A percentile compares a stretch with the other conserved stretches of the same genome.
These are phyloP conservation scores for Yamadazyma endophytica DNA, from an alignment of 805 yeast genomes.

Conservation along the genomic window DNA sequence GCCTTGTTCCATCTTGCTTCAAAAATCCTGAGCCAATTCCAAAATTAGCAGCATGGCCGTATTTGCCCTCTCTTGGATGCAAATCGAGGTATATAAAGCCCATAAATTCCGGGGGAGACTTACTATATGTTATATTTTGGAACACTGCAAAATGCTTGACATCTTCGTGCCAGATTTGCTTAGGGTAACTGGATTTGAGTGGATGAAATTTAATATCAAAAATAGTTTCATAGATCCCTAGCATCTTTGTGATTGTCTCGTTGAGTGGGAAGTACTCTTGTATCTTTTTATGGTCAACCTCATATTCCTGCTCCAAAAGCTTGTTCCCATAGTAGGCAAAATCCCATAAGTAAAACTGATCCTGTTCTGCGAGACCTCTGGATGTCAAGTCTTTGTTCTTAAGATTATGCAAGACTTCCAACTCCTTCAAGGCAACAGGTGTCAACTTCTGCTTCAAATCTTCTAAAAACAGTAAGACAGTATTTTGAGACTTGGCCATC, in stretches of 20 bases:
- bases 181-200: slow-evolving; percentile 33
- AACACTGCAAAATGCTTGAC: slow-evolving; percentile 72
- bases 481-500: slow-evolving; percentile 70
- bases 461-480: slow-evolving; percentile 56
- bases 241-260: slow-evolving; percentile 63
- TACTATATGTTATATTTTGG: slow-evolving; percentile 45
- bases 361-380: slow-evolving; percentile 40
- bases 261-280: slow-evolving; percentile 77
- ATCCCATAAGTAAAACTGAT: slow-evolving; percentile 64
- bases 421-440: slow-evolving; percentile 58
- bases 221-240: slow-evolving; percentile 63
- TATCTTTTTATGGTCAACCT: slow-evolving; percentile 68
- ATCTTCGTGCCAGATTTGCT: slow-evolving; percentile 71
- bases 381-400: slow-evolving; percentile 50
- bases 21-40: slow-evolving; percentile 58
- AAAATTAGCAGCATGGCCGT: slow-evolving; percentile 86
- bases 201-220: slow-evolving; percentile 66
- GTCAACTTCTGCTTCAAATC: slow-evolving; percentile 58
- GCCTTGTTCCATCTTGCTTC: slow-evolving; percentile 44
- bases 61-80: slow-evolving; percentile 83
- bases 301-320: slow-evolving; percentile 61
- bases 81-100: slow-evolving; percentile 80
- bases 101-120: slow-evolving; percentile 48
- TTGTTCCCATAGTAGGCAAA: slow-evolving; percentile 60
- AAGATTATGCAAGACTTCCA: slow-evolving; percentile 42